Evolutionary conservation across 805 yeast genomes (phyloP).

Genomic region (Saccharomycopsis sp.): DNA sequence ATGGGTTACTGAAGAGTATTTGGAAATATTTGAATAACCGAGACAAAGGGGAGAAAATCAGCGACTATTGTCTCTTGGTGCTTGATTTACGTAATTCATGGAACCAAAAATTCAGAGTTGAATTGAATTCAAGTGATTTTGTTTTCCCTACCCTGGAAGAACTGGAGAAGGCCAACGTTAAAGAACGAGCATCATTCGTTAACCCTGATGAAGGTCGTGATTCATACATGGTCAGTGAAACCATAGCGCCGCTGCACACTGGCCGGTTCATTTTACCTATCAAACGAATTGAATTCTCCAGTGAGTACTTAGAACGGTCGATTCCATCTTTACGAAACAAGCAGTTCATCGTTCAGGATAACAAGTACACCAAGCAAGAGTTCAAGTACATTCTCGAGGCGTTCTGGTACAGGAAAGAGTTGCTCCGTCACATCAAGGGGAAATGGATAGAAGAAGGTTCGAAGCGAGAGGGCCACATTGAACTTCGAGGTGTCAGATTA

Average conservation of each 20-base stretch:
- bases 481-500: slow-evolving; percentile 58
- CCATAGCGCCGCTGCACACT: slow-evolving; percentile 39
- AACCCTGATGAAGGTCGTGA: slow-evolving; percentile 21
- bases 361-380: slow-evolving; percentile 48
- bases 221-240: slow-evolving; percentile 20
- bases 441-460: slow-evolving; percentile 47
- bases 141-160: slow-evolving; percentile 24
- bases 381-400: slow-evolving; percentile 48
- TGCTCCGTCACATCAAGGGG: slow-evolving; percentile 56
- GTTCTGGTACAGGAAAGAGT: slow-evolving; percentile 75
- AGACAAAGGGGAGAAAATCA: slow-evolving; percentile 32
- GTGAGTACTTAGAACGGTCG: slow-evolving; percentile 37
- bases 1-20: slow-evolving; percentile 16
- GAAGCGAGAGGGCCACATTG: slow-evolving; percentile 50
- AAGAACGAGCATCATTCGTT: slow-evolving; percentile 21
- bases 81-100: slow-evolving; percentile 80
- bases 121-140: slow-evolving; percentile 23
- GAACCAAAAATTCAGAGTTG: slow-evolving; percentile 45
- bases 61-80: slow-evolving; percentile 56
- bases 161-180: slow-evolving; percentile 30
- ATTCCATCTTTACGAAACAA: slow-evolving; percentile 68
- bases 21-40: slow-evolving; percentile 25
- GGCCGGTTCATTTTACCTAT: slow-evolving; percentile 68
- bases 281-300: slow-evolving; percentile 41
- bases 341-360: slow-evolving; percentile 52